Evolutionary conservation across 176 grass and related monocot species (phyloP), one percentile per base, ranked within the genome.

Genomic region (Eleusine indica): DNA sequence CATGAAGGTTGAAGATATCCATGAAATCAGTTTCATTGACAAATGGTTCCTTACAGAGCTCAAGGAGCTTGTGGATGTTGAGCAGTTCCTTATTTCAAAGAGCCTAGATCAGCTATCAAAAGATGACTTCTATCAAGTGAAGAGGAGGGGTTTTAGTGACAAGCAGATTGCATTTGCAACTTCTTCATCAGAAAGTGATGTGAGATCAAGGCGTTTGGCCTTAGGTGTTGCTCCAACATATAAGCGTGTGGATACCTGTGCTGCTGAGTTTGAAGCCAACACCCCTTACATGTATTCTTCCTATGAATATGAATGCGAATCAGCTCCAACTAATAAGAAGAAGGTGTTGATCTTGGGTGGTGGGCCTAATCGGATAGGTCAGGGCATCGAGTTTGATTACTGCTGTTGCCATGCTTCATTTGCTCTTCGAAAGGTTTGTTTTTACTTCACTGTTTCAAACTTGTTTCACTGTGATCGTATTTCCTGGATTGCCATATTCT

Each of bases 381-480:
- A 99, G 82, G 93, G 93, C 56, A 99, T 99, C 18, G 96, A 99
- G 71, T 99, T 99, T 82, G 97, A 99, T 80, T 99, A 99, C 73
- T 99, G 97, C 78, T 99, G 97, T 81, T 99, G 97, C 51, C 97
- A 99, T 89, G 93, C 97, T 81, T 92, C 93, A n/a, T 99, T 99
- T 78, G 91, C 91, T 1, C 97, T 99, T n/a, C 88, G 86, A 68
- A 76, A 99, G 93, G 97, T 96, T 86, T 47, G 52, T 79, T 74
- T 80, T 38, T 82, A 63, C 29, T 64, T 29, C 4, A 30, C 61
- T 63, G 60, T 63, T 64, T 64, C 10, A 64, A 30, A 13, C 61
- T 64, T 13, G 3, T 63, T 77, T 71, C 54, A 66, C 48, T 37
- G 46, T 30, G 2, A 76, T 60, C 5, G 47, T 35, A 52, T 52